Base-by-base conservation (phyloP, 2,329 filamentous ascomycete genomes). In the Cordyceps sp. region DNA sequence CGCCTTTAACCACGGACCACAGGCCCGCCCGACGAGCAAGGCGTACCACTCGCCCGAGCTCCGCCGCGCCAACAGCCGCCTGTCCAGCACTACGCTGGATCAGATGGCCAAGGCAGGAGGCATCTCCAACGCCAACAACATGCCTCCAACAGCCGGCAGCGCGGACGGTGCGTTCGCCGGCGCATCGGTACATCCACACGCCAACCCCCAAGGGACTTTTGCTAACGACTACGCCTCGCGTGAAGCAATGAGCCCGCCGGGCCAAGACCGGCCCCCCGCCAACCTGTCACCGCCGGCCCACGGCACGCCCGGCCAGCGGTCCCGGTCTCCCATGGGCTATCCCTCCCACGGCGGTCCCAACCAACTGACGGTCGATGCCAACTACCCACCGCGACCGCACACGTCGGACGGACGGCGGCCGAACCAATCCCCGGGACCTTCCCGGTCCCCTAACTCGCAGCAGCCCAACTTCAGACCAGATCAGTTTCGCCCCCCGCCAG, bases 51-150 rank as follows among this genome's bases (percentile, higher is more conserved):
- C 83, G 20, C 71, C 79, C 12, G 82, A 90, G 47, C 63, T 88
- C 44, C 77, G 81, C 39, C 75, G 75, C 40, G 83, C 81, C 32
- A 90, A 84, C 43, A 85, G 78, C 42, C 77, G 84, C 16, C 75
- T 96, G 50, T 93, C 90, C 18, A 70, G 66, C 42, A 75, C 74
- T 1, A 96, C 88, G 1, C 62, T 94, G 29, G 68, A 76, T 28
- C 84, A 94, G 48, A 64, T 96, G 49, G 73, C 73, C 21, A 78
- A 77, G 41, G 79, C 78, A 29, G 72, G 70, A 33, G 69, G 67
- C 16, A 52, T 71, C 30, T 48, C 58, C 29, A 47, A 68, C 33
- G 47, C 59, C 35, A 43, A 46, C 25, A 49, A 53, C 28, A 45
- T 34, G 34, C 37, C 37, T 35, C 42, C 40, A 40, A 50, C 44